These are phyloP conservation scores for Nothophoma quercina DNA, from an alignment of 2,329 filamentous ascomycete species.

Conservation along the genomic window DNA sequence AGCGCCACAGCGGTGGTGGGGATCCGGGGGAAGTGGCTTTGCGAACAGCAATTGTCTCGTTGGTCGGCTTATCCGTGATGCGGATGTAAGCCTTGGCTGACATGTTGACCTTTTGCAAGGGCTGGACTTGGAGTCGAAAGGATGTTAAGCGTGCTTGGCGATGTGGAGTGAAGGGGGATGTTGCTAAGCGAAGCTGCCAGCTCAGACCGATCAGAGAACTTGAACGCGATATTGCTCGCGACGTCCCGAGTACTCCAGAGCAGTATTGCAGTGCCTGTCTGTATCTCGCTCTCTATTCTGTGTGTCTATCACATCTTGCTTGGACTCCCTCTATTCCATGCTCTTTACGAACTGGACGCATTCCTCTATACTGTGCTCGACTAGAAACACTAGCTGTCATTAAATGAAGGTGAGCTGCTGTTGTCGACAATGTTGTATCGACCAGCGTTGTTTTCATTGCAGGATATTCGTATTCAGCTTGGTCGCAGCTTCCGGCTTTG, in stretches of 20 bases:
- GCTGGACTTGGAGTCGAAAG: neutral
- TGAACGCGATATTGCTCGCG: neutral
- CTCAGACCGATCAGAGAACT: neutral
- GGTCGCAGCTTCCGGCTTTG: no score
- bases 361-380: no score
- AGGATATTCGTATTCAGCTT: no score
- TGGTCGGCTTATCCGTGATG: neutral
- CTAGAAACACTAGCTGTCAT: no score
- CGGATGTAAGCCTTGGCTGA: conserved; percentile 1
- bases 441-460: no score
- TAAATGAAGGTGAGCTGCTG: no score
- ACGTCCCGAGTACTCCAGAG: neutral
- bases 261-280: no score
- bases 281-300: no score
- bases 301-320: no score
- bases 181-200: neutral
- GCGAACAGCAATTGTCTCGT: neutral
- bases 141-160: neutral
- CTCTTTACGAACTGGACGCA: no score
- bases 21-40: conserved; percentile 6
- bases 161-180: neutral
- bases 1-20: conserved; percentile 13
- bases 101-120: neutral
- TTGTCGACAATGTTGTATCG: no score
- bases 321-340: no score